phyloP scores from a whole-genome alignment of 768 basidiomycete genomes.

The Dentipellis sp. region DNA sequence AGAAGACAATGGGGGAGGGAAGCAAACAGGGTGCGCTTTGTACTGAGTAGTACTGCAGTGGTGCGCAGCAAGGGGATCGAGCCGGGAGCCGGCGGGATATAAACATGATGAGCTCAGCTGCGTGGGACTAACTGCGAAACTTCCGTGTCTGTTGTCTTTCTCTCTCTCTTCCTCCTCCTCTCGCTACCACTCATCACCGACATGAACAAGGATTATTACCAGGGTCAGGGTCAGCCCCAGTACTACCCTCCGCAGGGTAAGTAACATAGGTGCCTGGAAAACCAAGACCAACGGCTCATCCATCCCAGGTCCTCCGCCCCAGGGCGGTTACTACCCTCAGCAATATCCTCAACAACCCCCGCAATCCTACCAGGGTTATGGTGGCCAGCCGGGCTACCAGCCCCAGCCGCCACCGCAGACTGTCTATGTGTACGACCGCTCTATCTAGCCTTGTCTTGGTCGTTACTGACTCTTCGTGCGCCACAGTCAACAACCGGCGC shows the following conservation, averaged over 20 bases:
- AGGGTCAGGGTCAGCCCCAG: conserved; percentile 37
- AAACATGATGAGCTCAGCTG: neutral
- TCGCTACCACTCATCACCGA: conserved; percentile 9
- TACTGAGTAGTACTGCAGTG: too few species aligned
- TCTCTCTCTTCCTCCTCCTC: neutral
- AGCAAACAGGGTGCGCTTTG: too few species aligned
- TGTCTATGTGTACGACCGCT: conserved; percentile 61
- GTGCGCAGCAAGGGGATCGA: neutral
- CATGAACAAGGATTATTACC: neutral
- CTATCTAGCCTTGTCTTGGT: neutral
- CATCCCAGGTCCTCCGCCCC: conserved; percentile 35
- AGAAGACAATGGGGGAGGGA: neutral
- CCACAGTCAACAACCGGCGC: conserved; percentile 36
- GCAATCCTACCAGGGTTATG: conserved; percentile 51
- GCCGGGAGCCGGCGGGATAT: neutral
- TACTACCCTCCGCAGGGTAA: conserved; percentile 48
- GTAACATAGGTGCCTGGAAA: conserved; percentile 9
- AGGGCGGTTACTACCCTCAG: conserved; percentile 18
- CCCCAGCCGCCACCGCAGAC: conserved; percentile 70
- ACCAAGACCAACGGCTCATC: conserved; percentile 16
- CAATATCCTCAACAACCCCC: conserved; percentile 70
- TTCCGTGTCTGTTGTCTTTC: neutral
- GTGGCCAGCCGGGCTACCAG: conserved; percentile 34
- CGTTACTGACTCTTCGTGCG: conserved; percentile 13
- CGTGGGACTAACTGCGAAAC: neutral